Evolutionary conservation across 2,329 filamentous ascomycete species (phyloP).

Genomic region (Fusarium drepaniforme): DNA sequence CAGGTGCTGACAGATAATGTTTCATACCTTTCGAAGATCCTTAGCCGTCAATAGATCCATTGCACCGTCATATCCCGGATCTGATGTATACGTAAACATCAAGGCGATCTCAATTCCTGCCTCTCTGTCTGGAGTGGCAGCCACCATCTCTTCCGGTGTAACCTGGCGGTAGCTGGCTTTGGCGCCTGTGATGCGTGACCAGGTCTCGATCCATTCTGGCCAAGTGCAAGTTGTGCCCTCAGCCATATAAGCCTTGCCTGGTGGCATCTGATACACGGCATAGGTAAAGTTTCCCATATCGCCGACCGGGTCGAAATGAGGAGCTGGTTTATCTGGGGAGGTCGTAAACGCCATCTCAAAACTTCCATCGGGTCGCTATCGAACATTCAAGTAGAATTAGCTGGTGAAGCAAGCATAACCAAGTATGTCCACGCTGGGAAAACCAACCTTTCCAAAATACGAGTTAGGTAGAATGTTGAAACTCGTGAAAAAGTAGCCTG

Average conservation of each 20-base stretch:
- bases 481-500: conserved; percentile 62
- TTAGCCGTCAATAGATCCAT: conserved; percentile 57
- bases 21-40: conserved; percentile 57
- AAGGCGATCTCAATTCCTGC: conserved; percentile 57
- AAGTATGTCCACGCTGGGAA: neutral
- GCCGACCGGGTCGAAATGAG: conserved; percentile 60
- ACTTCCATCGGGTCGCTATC: conserved; percentile 53
- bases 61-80: conserved; percentile 63
- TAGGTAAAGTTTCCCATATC: conserved; percentile 63
- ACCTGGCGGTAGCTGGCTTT: conserved; percentile 55
- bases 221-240: conserved; percentile 60
- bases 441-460: conserved; percentile 60
- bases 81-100: conserved; percentile 61
- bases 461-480: conserved; percentile 59
- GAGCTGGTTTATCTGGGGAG: conserved; percentile 50
- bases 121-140: conserved; percentile 52
- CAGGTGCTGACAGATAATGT: rapidly evolving
- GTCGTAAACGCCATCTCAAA: conserved; percentile 63
- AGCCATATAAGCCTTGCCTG: conserved; percentile 63
- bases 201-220: conserved; percentile 58
- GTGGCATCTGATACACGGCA: conserved; percentile 62
- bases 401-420: neutral
- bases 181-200: conserved; percentile 53
- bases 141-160: conserved; percentile 55
- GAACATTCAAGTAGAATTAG: neutral